Percentiles rank a stretch among this genome's conserved stretches.
Conservation (phyloP, 2,329 filamentous ascomycete genomes). For the Aureobasidium mangrovei region DNA sequence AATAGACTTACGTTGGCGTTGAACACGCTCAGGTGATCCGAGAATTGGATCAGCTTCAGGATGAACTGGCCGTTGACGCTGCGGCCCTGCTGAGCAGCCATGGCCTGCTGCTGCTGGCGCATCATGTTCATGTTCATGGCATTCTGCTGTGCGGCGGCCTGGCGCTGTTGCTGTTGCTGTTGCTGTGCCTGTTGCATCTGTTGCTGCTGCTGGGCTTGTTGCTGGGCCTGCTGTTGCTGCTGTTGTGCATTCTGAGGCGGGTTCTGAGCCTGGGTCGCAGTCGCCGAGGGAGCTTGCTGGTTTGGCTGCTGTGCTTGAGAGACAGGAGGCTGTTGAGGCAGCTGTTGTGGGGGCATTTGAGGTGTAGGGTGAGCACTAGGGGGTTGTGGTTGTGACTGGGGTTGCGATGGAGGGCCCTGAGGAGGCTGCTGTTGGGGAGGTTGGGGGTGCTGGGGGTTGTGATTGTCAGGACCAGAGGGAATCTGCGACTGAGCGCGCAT, state of each 20-base stretch:
- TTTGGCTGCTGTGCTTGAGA: slow-evolving; percentile 21
- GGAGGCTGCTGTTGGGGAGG: slow-evolving; percentile 27
- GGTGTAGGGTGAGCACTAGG: not conserved
- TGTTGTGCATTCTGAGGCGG: slow-evolving; percentile 40
- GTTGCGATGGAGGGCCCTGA: slow-evolving; percentile 15
- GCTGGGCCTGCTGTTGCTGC: slow-evolving; percentile 30
- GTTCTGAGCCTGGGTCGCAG: slow-evolving; percentile 23
- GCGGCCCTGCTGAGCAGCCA: slow-evolving; percentile 17
- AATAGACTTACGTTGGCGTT: slow-evolving; percentile 25
- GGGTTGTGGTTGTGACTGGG: slow-evolving; percentile 6
- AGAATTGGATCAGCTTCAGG: slow-evolving; percentile 46
- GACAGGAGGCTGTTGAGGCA: slow-evolving; percentile 18
- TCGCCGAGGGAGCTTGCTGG: slow-evolving; percentile 34
- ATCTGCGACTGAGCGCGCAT: slow-evolving; percentile 33
- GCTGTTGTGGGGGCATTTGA: slow-evolving; percentile 13
- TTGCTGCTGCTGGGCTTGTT: slow-evolving; percentile 19
- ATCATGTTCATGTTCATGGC: slow-evolving; percentile 14
- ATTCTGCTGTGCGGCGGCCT: slow-evolving; percentile 11
- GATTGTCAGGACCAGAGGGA: slow-evolving; percentile 21
- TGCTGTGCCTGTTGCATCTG: slow-evolving; percentile 20
- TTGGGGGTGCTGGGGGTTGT: slow-evolving; percentile 27
- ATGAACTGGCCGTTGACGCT: slow-evolving; percentile 36
- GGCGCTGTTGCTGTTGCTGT: slow-evolving; percentile 27
- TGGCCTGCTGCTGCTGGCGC: slow-evolving; percentile 23
- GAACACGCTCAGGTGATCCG: slow-evolving; percentile 47